Evolutionary conservation across 495 filamentous ascomycete genomes (phyloP), one percentile per base, ranked within the genome.

Genomic region (Penicillium ucsense): DNA sequence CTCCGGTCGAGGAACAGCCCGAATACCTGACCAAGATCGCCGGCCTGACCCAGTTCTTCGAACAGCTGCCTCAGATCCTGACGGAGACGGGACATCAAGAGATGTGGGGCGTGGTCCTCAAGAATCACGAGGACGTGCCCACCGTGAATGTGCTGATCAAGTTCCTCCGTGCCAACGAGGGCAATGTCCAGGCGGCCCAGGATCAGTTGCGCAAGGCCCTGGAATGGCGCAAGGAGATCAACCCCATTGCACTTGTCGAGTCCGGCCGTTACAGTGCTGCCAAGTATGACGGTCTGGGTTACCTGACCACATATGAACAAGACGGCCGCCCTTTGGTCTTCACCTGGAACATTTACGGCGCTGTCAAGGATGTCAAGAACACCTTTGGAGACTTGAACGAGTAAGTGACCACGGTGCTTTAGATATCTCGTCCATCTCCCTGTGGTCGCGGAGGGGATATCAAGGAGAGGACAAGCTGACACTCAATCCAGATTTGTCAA

Each of bases 271-370:
- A 81, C 63, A 72, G 77, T 41, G 74, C 81, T 9, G 51, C 46
- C 40, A 70, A 66, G 47, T 74, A 66, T 47, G 69, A 56, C 1
- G 74, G 74, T 1, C 49, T 83, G 43, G 79, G 79, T 33, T 83
- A 76, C 53, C 53, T 81, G 53, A 71, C 72, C 2, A 68, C 56
- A 6, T 66, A 78, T 39, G 59, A 70, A 37, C 66, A 73, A 27
- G 54, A 63, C 32, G 74, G 70, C 27, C 64, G 61, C n/a, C 66
- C 66, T 35, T 57, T 73, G 43, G 63, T 80, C 5, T 68, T 74
- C 28, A 90, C 85, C 11, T 94, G 88, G 84, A 92, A 94, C 56
- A 80, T 92, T 56, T 95, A 95, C 62, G 89, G 89, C 3, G 76
- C 74, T 11, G 84, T 84, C 48, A 89, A 89, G 72, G 71, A 81